These are phyloP conservation scores for Erythrobasidium yunnanense DNA, from an alignment of 768 basidiomycete genomes.

Conservation along the genomic window DNA sequence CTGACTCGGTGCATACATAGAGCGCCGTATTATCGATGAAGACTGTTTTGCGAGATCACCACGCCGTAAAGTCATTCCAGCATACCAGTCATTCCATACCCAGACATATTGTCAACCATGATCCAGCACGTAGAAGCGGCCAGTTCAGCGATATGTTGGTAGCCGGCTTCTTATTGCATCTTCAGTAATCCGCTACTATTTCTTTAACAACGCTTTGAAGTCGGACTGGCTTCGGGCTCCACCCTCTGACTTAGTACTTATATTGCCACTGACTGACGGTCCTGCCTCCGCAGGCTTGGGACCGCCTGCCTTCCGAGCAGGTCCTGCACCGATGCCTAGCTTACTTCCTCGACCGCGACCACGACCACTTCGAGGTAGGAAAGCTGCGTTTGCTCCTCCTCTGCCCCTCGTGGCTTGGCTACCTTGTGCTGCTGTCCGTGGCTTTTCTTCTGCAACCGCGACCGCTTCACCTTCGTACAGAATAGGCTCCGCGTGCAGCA, in stretches of 20 bases:
- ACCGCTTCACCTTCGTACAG: constrained; percentile 50
- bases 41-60: too few species aligned
- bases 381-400: not conserved
- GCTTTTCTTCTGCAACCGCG: not conserved
- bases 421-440: not conserved
- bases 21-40: constrained; percentile 24
- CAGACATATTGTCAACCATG: not conserved
- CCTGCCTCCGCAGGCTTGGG: not conserved
- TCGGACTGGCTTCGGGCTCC: constrained; percentile 10
- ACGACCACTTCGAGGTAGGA: constrained; percentile 7
- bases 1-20: not conserved
- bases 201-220: constrained; percentile 8
- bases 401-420: not conserved
- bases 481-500: constrained; percentile 62
- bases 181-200: not conserved
- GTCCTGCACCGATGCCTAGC: constrained; percentile 9
- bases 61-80: too few species aligned
- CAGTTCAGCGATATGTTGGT: not conserved
- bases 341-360: constrained; percentile 16
- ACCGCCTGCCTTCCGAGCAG: not conserved
- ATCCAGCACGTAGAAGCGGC: not conserved
- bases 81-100: not conserved
- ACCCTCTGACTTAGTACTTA: not conserved
- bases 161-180: not conserved
- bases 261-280: not conserved